Conservation (phyloP, 805 yeast species). For the Hanseniaspora lachancei region DNA sequence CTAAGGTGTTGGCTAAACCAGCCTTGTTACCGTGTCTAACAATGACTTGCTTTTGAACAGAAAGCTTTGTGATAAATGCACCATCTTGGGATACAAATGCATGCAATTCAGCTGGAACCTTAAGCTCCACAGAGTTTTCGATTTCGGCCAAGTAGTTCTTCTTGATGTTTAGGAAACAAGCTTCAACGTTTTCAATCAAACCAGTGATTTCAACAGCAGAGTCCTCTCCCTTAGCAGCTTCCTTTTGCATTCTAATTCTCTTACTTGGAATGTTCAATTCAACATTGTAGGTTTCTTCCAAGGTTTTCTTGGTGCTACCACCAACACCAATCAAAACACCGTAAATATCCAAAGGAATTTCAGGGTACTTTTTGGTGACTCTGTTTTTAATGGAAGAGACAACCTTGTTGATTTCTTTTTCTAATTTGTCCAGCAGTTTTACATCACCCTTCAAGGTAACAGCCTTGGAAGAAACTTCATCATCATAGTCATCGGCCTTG, state of each 20-base stretch:
- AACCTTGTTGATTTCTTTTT: slow-evolving; percentile 46
- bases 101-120: slow-evolving; percentile 46
- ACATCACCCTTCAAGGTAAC: slow-evolving; percentile 66
- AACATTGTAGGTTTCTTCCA: slow-evolving; percentile 60
- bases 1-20: slow-evolving; percentile 31
- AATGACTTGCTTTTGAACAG: slow-evolving; percentile 40
- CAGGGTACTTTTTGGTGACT: slow-evolving; percentile 34
- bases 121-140: slow-evolving; percentile 34
- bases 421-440: slow-evolving; percentile 53
- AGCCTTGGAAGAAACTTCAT: slow-evolving; percentile 18
- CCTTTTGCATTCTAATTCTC: slow-evolving; percentile 3
- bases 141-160: slow-evolving; percentile 47
- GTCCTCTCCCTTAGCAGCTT: slow-evolving; percentile 31
- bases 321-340: slow-evolving; percentile 68
- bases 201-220: slow-evolving; percentile 45
- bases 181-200: slow-evolving; percentile 48
- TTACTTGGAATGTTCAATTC: slow-evolving; percentile 53
- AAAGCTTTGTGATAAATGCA: slow-evolving; percentile 42
- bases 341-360: slow-evolving; percentile 60
- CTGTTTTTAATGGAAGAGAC: slow-evolving; percentile 53
- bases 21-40: slow-evolving; percentile 44
- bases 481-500: slow-evolving; percentile 44
- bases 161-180: slow-evolving; percentile 47
- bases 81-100: slow-evolving; percentile 57
- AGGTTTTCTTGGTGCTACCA: slow-evolving; percentile 57